Base-by-base conservation (phyloP, 345 rosid genomes). In the Erucastrum elatum region DNA sequence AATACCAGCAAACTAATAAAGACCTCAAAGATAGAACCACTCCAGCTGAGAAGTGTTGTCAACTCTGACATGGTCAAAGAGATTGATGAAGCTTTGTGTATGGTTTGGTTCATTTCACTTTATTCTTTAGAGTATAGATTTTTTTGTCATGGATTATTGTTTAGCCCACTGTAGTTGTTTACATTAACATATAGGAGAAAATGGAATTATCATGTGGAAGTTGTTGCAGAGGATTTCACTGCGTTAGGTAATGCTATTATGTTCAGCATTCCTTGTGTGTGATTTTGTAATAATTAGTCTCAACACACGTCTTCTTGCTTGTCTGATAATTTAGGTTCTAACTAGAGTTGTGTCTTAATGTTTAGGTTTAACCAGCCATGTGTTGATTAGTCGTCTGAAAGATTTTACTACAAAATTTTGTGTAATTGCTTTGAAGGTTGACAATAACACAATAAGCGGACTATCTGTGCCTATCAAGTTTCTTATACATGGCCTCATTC, bases 191-290 rank as follows among this genome's bases (percentile, higher is more conserved):
- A 68, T 73, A 68, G 62, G 33, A 55, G 60, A 67, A 25, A 59
- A 41, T 60, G 58, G 67, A 30, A 12, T 41, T 8, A 67, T 74
- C 82, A 74, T 74, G 82, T 73, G 70, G 82, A 79, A 79, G 74
- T 67, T 68, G 75, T 73, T 79, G 69, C 11, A 61, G 75, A 68
- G 78, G 78, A 62, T 67, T 79, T 79, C 75, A 51, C 75, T 79
- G 82, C 82, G 82, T 49, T 49, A 26, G 78, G 75, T 16, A 68
- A 79, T 72, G 73, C 41, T 33, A 8, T 1, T 2, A 0, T 62
- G 46, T n/a, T 25, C 29, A 78, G 31, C 77, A 78, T 59, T 33
- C 39, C 33, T 66, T 78, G 44, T 67, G 82, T 67, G 82, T 66
- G 82, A 8, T 72, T 59, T 66, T 64, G 39, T 21, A 56, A 44